Percentiles rank a stretch among this genome's conserved stretches.
Conservation (phyloP, 2,329 filamentous ascomycete genomes). For the Fusarium odoratissimum region DNA sequence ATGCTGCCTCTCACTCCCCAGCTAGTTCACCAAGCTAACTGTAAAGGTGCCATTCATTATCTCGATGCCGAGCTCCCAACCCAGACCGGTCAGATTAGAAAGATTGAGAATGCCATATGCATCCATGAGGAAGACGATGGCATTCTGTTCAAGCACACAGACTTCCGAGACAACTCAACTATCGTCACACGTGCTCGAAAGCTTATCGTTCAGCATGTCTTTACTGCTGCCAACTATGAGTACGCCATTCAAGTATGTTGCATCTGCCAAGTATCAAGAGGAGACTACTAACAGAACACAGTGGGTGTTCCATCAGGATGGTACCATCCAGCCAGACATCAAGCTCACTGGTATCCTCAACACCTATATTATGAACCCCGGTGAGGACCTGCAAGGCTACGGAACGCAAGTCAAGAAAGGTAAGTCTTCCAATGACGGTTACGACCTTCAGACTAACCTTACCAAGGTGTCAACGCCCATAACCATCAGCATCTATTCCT, state of each 20-base stretch:
- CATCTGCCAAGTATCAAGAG: rapidly evolving
- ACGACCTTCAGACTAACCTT: neutral
- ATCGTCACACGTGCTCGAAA: conserved; percentile 89
- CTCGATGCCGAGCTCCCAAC: conserved; percentile 89
- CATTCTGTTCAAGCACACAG: conserved; percentile 93
- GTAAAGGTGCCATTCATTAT: conserved; percentile 74
- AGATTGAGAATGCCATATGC: conserved; percentile 93
- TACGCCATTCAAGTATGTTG: conserved; percentile 61
- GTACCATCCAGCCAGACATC: conserved; percentile 91
- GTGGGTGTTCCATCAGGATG: conserved; percentile 89
- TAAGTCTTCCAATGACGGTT: neutral
- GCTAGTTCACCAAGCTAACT: neutral
- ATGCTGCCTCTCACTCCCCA: conserved; percentile 47
- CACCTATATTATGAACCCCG: conserved; percentile 84
- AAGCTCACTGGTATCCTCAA: conserved; percentile 93
- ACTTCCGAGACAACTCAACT: conserved; percentile 89
- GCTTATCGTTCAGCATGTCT: conserved; percentile 88
- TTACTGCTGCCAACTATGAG: conserved; percentile 96
- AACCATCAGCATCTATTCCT: conserved; percentile 98
- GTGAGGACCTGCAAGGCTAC: neutral
- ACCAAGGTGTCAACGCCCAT: conserved; percentile 77
- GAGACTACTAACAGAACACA: conserved; percentile 28
- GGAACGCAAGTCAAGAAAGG: neutral
- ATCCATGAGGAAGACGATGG: conserved; percentile 95
- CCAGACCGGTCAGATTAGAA: conserved; percentile 75